phyloP scores from a whole-genome alignment of 129 eudicot genomes.

The Helianthus tuberosus region DNA sequence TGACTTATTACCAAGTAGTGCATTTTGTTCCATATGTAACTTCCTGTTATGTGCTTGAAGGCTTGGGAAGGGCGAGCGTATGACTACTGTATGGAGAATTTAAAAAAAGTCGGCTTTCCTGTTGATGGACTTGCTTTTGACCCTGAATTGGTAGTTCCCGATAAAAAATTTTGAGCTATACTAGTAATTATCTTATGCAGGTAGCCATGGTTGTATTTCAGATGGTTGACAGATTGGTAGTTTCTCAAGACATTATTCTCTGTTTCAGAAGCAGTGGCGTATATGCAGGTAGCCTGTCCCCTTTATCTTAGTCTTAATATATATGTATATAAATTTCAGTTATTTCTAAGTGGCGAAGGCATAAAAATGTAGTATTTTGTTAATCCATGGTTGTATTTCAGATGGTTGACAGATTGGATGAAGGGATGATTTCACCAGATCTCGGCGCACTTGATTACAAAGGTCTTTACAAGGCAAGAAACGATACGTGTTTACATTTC shows the following conservation, averaged over 20 bases:
- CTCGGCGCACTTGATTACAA: constrained; percentile 90
- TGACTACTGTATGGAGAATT: constrained; percentile 90
- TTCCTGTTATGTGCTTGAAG: constrained; percentile 42
- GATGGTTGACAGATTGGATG: constrained; percentile 98
- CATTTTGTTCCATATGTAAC: constrained; percentile 10
- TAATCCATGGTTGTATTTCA: constrained; percentile 38
- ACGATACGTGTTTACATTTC: too few species aligned
- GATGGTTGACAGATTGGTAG: constrained; percentile 99
- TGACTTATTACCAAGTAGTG: neutral
- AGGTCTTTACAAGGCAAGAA: too few species aligned
- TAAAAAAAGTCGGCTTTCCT: constrained; percentile 84
- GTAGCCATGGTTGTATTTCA: constrained; percentile 8
- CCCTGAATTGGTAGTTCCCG: constrained; percentile 74
- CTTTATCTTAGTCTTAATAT: constrained; percentile 14
- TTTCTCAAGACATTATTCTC: constrained; percentile 93
- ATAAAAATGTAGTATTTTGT: neutral
- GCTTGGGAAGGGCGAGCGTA: constrained; percentile 99
- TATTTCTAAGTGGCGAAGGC: constrained; percentile 10
- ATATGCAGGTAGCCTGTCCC: constrained; percentile 78
- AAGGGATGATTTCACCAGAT: constrained; percentile 69
- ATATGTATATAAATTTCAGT: constrained; percentile 7
- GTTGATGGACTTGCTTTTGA: constrained; percentile 98
- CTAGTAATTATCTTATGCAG: constrained; percentile 7
- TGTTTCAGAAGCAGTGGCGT: constrained; percentile 97
- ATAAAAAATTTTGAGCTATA: neutral